These are phyloP conservation scores for Sporothrix humicola DNA, from an alignment of 2,329 filamentous ascomycete species.

Conservation along the genomic window DNA sequence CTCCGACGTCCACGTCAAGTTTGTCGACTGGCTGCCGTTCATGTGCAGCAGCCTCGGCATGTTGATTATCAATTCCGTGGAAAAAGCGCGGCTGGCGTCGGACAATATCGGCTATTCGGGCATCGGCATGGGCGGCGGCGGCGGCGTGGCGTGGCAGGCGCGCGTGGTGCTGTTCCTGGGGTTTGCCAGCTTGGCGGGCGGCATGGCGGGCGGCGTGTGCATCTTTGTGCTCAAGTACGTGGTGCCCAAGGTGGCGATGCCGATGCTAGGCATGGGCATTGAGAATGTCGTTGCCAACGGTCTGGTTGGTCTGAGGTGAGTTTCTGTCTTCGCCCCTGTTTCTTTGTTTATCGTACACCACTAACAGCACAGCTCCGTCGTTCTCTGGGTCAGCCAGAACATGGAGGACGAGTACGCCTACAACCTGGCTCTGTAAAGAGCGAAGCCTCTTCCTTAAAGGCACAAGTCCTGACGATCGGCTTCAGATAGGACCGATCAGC, in stretches of 20 bases:
- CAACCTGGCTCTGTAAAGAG: constrained; percentile 63
- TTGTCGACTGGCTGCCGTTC: constrained; percentile 72
- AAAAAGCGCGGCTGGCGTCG: constrained; percentile 68
- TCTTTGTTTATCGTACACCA: not conserved
- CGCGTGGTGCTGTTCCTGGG: constrained; percentile 70
- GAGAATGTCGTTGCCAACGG: constrained; percentile 71
- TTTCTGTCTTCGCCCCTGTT: constrained; percentile 34
- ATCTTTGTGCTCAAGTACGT: constrained; percentile 70
- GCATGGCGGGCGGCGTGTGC: constrained; percentile 72
- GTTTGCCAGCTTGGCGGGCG: constrained; percentile 68
- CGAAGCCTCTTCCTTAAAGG: too few relatives aligned
- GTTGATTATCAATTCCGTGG: constrained; percentile 73
- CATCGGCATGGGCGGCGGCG: constrained; percentile 35
- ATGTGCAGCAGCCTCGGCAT: constrained; percentile 71
- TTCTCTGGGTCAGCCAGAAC: constrained; percentile 73
- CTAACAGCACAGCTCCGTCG: constrained; percentile 57
- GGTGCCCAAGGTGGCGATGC: constrained; percentile 62
- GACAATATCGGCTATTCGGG: constrained; percentile 69
- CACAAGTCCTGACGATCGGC: too few relatives aligned
- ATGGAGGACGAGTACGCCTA: constrained; percentile 76
- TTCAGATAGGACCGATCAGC: too few relatives aligned
- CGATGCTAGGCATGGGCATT: constrained; percentile 67
- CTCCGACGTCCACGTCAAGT: constrained; percentile 66
- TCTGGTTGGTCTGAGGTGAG: constrained; percentile 65
- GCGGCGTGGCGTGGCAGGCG: constrained; percentile 69